phyloP scores from a whole-genome alignment of 2,329 filamentous ascomycete species.

The Tolypocladium guangdongense region DNA sequence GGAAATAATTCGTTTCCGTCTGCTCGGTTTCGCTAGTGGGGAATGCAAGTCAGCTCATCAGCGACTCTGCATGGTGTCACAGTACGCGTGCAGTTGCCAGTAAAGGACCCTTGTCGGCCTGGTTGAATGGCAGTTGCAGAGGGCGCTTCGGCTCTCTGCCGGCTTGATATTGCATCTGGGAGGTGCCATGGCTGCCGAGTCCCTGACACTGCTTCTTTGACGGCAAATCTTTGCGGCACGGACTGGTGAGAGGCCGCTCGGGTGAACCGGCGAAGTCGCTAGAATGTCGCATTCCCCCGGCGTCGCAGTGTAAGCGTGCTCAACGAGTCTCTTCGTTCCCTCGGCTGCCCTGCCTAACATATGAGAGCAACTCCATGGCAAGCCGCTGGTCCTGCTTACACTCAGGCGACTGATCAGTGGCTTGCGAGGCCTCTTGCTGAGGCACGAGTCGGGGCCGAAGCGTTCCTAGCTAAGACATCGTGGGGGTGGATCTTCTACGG shows the following conservation, averaged over 20 bases:
- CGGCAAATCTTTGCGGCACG: not conserved
- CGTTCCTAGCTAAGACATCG: not conserved
- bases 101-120: not conserved
- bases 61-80: not conserved
- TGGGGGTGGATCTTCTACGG: not conserved
- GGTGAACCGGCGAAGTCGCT: not conserved
- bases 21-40: conserved; percentile 1
- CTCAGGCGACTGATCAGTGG: not conserved
- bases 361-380: not conserved
- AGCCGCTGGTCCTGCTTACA: not conserved
- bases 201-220: not conserved
- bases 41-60: not conserved
- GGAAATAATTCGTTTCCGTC: conserved; percentile 4
- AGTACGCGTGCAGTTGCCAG: not conserved
- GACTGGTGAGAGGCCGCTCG: not conserved
- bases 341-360: no score
- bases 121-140: not conserved
- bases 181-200: no score
- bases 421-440: not conserved
- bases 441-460: not conserved
- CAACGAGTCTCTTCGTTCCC: not conserved
- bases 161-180: not conserved
- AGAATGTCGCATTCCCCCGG: no score
- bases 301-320: not conserved
- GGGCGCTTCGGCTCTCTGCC: not conserved